Base-by-base conservation (phyloP, 805 yeast species). In the Candida easanensis region DNA sequence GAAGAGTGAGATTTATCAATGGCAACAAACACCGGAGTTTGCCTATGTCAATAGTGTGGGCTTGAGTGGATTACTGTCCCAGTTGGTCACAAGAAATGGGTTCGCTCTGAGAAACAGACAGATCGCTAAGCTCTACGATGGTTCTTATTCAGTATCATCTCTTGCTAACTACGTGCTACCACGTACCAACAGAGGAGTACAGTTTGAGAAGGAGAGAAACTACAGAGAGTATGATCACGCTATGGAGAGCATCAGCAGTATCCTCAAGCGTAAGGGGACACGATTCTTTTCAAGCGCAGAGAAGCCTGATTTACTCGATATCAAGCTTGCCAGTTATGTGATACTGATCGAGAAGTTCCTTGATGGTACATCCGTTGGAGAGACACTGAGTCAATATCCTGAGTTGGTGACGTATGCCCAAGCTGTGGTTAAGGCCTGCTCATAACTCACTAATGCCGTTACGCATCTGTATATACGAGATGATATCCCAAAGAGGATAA, bases 61-160 rank as follows among this genome's bases (percentile, higher is more conserved):
- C 1, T 25, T 56, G 0, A 31, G 36, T 4, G 41, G 46, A 3
- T 20, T 54, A 26, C 47, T 64, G 36, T 11, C 38, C 1, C 46
- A 53, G 5, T 37, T 68, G 11, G 40, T 59, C 4, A 54, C 51
- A 18, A 58, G 75, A 39, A 62, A 65, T 38, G 62, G 61, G 20
- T 70, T 65, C 49, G 39, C 63, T 33, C 21, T 64, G 33, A 64
- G 78, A 51, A 68, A 73, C 44, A 64, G 65, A 5, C 60, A 51
- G 31, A 51, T 60, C 2, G 41, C 64, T 4, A 50, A 50, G 17
- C 21, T 46, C 19, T 38, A 31, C 48, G 37, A 39, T 7, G 17
- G 16, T 25, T 4, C 39, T 15, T 20, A 37, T 21, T 34, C 28
- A 33, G 35, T 43, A 9, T 20, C 36, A 33, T 35, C 26, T 4